phyloP scores from a whole-genome alignment of 176 grass and related monocot genomes.

The Cocos nucifera region DNA sequence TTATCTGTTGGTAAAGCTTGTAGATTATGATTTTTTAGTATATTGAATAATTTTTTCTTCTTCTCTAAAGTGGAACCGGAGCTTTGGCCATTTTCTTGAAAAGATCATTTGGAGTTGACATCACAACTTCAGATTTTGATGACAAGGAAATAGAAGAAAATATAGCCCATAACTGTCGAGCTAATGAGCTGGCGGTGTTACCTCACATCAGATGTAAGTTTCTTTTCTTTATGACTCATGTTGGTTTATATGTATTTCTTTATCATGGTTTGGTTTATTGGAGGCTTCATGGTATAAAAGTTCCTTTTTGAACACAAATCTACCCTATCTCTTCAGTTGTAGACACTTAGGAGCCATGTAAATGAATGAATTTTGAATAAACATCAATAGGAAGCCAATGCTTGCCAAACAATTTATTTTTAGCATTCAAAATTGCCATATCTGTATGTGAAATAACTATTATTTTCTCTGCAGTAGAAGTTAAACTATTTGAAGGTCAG shows the following conservation, averaged over 20 bases:
- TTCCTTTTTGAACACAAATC: no score
- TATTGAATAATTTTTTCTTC: conserved; percentile 6
- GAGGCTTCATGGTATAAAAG: no score
- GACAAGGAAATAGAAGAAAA: conserved; percentile 85
- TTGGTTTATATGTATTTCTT: not conserved
- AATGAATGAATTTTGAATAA: no score
- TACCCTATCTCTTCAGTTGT: no score
- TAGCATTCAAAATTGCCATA: no score
- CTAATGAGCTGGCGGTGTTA: conserved; percentile 43
- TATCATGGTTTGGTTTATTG: not conserved
- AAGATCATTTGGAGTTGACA: conserved; percentile 56
- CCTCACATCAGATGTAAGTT: conserved; percentile 75
- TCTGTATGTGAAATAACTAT: no score
- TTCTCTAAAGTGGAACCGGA: conserved; percentile 60
- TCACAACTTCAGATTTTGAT: conserved; percentile 83
- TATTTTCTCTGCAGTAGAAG: no score
- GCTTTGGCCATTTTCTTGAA: conserved; percentile 70
- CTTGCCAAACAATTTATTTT: no score
- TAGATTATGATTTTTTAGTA: not conserved
- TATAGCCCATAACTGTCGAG: conserved; percentile 69
- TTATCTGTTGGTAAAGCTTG: not conserved
- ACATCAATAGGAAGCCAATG: no score
- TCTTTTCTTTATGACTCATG: not conserved
- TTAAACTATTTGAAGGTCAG: no score
- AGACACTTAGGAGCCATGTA: no score